Conservation (phyloP, 805 yeast species). For the Yamadazyma tumulicola region DNA sequence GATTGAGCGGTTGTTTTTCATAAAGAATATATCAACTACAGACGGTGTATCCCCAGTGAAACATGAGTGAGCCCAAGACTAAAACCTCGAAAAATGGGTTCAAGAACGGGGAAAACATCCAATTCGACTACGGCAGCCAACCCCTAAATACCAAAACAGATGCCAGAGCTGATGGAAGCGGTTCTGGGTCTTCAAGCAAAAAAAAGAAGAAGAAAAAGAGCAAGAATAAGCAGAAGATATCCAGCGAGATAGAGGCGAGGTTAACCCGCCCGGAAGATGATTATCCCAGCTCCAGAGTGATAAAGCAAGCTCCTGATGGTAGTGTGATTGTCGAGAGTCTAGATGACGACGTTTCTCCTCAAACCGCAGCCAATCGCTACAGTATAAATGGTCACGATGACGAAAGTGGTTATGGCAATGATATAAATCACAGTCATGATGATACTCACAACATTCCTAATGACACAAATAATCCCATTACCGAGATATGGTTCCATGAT, state of each 20-base stretch:
- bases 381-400: neutral
- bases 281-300: slow-evolving; percentile 69
- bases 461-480: slow-evolving; percentile 1
- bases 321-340: slow-evolving; percentile 69
- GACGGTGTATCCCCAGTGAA: neutral
- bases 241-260: slow-evolving; percentile 35
- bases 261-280: slow-evolving; percentile 55
- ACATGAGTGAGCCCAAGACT: slow-evolving; percentile 1
- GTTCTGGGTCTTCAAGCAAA: slow-evolving; percentile 7
- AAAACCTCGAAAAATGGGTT: neutral
- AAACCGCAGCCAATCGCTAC: too few relatives aligned
- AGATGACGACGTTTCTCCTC: slow-evolving; percentile 18
- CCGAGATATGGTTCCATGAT: slow-evolving; percentile 42
- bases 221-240: slow-evolving; percentile 28
- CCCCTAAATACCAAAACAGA: neutral
- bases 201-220: slow-evolving; percentile 22
- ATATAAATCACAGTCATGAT: slow-evolving; percentile 2
- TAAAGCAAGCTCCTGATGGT: slow-evolving; percentile 70
- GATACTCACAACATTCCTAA: slow-evolving; percentile 4
- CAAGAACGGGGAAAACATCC: slow-evolving; percentile 30
- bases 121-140: slow-evolving; percentile 21
- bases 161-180: slow-evolving; percentile 5
- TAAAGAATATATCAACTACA: too few relatives aligned
- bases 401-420: slow-evolving; percentile 15
- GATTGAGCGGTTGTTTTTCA: too few relatives aligned